Percentiles rank a stretch among this genome's conserved stretches.
phyloP scores from a whole-genome alignment of 208 protist species.

The Trichomonas vaginalis region DNA sequence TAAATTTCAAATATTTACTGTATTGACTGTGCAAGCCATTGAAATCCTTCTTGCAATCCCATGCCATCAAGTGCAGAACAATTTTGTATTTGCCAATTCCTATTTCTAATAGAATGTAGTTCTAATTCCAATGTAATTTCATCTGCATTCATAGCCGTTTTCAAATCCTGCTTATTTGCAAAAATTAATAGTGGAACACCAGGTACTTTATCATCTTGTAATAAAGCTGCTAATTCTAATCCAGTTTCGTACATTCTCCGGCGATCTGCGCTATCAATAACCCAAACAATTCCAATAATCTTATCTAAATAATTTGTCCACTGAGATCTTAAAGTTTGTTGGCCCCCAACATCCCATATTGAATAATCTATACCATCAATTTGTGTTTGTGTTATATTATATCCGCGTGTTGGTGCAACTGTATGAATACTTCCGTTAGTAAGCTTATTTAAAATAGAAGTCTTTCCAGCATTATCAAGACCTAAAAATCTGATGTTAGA shows the following conservation, averaged over 20 bases:
- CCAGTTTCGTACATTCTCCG: slow-evolving; percentile 66
- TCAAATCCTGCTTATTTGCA: slow-evolving; percentile 91
- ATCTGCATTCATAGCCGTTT: slow-evolving; percentile 41
- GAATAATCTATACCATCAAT: slow-evolving; percentile 69
- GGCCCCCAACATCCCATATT: slow-evolving; percentile 82
- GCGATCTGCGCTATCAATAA: slow-evolving; percentile 42
- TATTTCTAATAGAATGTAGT: slow-evolving; percentile 8
- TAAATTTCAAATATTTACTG: background rate
- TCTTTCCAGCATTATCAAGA: slow-evolving; percentile 78
- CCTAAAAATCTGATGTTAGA: slow-evolving; percentile 55
- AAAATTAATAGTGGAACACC: slow-evolving; percentile 73
- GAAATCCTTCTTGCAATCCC: slow-evolving; percentile 30
- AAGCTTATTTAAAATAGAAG: slow-evolving; percentile 69
- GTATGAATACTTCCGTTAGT: slow-evolving; percentile 65
- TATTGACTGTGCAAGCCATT: background rate
- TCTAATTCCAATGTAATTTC: background rate
- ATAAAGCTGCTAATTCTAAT: slow-evolving; percentile 58
- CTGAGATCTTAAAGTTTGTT: slow-evolving; percentile 63
- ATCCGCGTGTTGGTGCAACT: slow-evolving; percentile 80
- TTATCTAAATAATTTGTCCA: slow-evolving; percentile 83
- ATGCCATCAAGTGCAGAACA: slow-evolving; percentile 35
- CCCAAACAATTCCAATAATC: slow-evolving; percentile 55
- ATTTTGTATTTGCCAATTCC: slow-evolving; percentile 29
- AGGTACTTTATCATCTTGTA: slow-evolving; percentile 72
- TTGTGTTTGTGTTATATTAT: slow-evolving; percentile 77